A percentile compares a stretch with the other conserved stretches of the same genome.
These are phyloP conservation scores for Penicillium lagena DNA, from an alignment of 495 filamentous ascomycete species.

Conservation along the genomic window DNA sequence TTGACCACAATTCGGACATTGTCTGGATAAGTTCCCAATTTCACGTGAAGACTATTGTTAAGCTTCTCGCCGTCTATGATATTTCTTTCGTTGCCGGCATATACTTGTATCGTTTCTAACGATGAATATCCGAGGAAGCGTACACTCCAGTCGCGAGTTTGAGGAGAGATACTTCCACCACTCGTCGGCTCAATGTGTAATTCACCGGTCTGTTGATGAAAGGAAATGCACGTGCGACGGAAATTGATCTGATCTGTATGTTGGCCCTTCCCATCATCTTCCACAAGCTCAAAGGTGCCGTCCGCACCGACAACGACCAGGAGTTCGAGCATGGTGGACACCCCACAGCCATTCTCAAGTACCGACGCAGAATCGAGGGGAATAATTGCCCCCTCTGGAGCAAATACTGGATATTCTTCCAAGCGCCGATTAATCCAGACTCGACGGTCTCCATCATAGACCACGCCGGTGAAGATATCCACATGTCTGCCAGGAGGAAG, in stretches of 20 bases:
- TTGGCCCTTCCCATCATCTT: slow-evolving; percentile 3
- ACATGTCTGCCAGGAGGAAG: slow-evolving; percentile 41
- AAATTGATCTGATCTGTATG: slow-evolving; percentile 5
- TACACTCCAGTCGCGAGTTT: slow-evolving; percentile 6
- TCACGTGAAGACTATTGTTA: neutral
- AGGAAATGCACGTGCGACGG: slow-evolving; percentile 7
- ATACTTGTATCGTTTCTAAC: neutral
- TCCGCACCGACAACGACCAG: slow-evolving; percentile 48
- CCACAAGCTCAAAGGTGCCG: slow-evolving; percentile 19
- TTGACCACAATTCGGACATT: slow-evolving; percentile 12
- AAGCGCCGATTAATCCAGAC: slow-evolving; percentile 39
- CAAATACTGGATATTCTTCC: slow-evolving; percentile 41
- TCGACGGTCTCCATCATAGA: slow-evolving; percentile 46
- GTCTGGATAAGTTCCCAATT: slow-evolving; percentile 2
- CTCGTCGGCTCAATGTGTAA: slow-evolving; percentile 8
- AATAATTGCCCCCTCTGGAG: slow-evolving; percentile 48
- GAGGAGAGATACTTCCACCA: neutral
- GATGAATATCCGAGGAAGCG: slow-evolving; percentile 7
- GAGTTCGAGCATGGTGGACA: slow-evolving; percentile 35
- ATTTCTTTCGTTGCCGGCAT: neutral
- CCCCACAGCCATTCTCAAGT: slow-evolving; percentile 33
- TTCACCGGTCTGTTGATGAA: slow-evolving; percentile 7
- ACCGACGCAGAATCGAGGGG: slow-evolving; percentile 33
- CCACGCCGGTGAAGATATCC: slow-evolving; percentile 44
- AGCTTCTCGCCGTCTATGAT: neutral